Conservation (phyloP, 345 rosid species). For the Euclidium syriacum region DNA sequence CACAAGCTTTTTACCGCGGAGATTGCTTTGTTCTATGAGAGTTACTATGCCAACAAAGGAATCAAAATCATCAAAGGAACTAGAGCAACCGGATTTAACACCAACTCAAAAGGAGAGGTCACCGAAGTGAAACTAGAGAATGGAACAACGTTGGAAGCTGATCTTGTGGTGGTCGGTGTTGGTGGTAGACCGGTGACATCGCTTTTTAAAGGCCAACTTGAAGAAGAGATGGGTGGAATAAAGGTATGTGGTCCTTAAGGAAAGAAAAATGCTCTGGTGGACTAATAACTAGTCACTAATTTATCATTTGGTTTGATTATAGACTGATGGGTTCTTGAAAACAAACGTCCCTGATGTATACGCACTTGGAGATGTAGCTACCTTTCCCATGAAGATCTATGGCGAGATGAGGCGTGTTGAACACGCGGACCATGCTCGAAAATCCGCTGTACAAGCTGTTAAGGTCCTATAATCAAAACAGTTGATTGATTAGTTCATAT, state of each 20-base stretch:
- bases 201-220: slow-evolving; percentile 68
- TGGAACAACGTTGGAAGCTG: slow-evolving; percentile 61
- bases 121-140: slow-evolving; percentile 63
- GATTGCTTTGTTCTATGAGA: slow-evolving; percentile 78
- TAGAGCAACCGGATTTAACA: slow-evolving; percentile 54
- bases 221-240: slow-evolving; percentile 77
- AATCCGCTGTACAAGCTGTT: slow-evolving; percentile 88
- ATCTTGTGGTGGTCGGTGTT: slow-evolving; percentile 36
- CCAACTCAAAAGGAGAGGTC: slow-evolving; percentile 8
- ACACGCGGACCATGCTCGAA: slow-evolving; percentile 76
- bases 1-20: slow-evolving; percentile 69
- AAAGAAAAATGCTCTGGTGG: background rate
- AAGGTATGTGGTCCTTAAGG: slow-evolving; percentile 25
- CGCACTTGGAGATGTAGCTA: slow-evolving; percentile 85
- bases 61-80: slow-evolving; percentile 64
- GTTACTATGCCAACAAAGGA: slow-evolving; percentile 61
- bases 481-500: too few species aligned
- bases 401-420: slow-evolving; percentile 73
- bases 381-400: slow-evolving; percentile 37
- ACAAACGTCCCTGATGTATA: slow-evolving; percentile 29
- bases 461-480: slow-evolving; percentile 38
- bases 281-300: background rate
- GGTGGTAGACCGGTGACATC: slow-evolving; percentile 1
- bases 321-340: slow-evolving; percentile 28
- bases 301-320: slow-evolving; percentile 6